Base-by-base conservation (phyloP, 1,139 yeast genomes). In the Hanseniaspora gamundiae region DNA sequence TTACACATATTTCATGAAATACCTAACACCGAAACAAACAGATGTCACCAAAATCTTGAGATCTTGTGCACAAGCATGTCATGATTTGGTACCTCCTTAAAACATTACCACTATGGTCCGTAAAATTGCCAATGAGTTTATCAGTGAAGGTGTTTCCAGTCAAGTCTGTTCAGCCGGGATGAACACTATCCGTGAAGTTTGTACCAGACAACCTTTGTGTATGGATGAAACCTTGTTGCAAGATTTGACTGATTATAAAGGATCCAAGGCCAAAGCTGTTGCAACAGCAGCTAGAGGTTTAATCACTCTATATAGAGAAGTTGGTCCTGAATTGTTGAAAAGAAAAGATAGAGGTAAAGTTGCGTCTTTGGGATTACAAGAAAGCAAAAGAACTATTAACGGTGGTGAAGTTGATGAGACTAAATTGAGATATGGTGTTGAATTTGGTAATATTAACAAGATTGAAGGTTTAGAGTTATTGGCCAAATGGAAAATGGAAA, bases 141-240 rank as follows among this genome's bases (percentile, higher is more conserved):
- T 91, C 40, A 84, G 95, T 54, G 97, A 91, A 59, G 98, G 98
- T 69, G 98, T 91, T 35, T 87, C 97, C 10, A 80, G 95, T 21
- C 96, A 91, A 65, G 98, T 88, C 45, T 96, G 97, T 11, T 87
- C 96, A 42, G 97, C 97, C 3, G 99, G 99, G 56, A 71, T 91
- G 51, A 91, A 91, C 62, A 85, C 97, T 5, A 88, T 91, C 49
- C 72, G 97, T 53, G 98, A 91, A 64, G 85, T 91, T 48, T 73
- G 91, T 50, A 66, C 95, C 2, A 80, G 98, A 68, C 93, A 94
- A 9, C 97, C 98, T 16, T 70, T 91, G 50, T 94, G 97, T 31
- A 86, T 91, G 53, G 96, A 87, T 46, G 78, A 81, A 44, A 76
- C 88, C 1, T 67, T 91, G 47, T 69, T 91, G 51, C 96, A 87